Evolutionary conservation across 2,329 filamentous ascomycete genomes (phyloP).

Genomic region (Cladophialophora bantiana): DNA sequence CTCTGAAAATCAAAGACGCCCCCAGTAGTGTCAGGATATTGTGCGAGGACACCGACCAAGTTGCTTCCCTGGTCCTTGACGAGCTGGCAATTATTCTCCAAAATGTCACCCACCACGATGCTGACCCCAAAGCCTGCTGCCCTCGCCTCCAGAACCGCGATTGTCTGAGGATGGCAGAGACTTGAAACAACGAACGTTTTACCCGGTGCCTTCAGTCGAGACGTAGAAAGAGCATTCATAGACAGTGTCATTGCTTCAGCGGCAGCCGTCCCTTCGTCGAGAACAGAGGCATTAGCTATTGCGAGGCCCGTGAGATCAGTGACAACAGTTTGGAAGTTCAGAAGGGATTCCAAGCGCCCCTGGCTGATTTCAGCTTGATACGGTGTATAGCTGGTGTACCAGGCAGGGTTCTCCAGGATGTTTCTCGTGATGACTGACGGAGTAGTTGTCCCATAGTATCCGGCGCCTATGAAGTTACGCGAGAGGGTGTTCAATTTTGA

Average conservation of each 20-base stretch:
- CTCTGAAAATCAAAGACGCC: conserved; percentile 76
- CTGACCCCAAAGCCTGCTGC: conserved; percentile 91
- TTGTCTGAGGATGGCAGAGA: conserved; percentile 82
- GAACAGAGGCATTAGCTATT: conserved; percentile 87
- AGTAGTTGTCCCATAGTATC: conserved; percentile 86
- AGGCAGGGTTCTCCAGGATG: conserved; percentile 88
- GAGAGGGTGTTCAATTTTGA: conserved; percentile 64
- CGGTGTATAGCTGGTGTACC: conserved; percentile 98
- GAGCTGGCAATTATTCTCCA: conserved; percentile 67
- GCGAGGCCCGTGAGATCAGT: conserved; percentile 85
- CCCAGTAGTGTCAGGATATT: conserved; percentile 91
- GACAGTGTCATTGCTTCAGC: conserved; percentile 97
- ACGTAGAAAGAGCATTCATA: conserved; percentile 73
- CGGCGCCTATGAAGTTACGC: conserved; percentile 77
- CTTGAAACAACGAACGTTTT: conserved; percentile 87
- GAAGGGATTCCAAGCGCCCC: conserved; percentile 84
- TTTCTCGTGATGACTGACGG: conserved; percentile 93
- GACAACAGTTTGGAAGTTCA: conserved; percentile 96
- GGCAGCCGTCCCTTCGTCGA: conserved; percentile 91
- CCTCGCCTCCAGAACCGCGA: conserved; percentile 81
- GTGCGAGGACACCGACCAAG: conserved; percentile 87
- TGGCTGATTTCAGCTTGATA: conserved; percentile 98
- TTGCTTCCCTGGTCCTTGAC: conserved; percentile 79
- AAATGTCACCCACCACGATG: conserved; percentile 74
- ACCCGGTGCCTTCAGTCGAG: conserved; percentile 74